Evolutionary conservation across 1,284 basidiomycete genomes (phyloP).

Genomic region (Rhodotorula glutinis): DNA sequence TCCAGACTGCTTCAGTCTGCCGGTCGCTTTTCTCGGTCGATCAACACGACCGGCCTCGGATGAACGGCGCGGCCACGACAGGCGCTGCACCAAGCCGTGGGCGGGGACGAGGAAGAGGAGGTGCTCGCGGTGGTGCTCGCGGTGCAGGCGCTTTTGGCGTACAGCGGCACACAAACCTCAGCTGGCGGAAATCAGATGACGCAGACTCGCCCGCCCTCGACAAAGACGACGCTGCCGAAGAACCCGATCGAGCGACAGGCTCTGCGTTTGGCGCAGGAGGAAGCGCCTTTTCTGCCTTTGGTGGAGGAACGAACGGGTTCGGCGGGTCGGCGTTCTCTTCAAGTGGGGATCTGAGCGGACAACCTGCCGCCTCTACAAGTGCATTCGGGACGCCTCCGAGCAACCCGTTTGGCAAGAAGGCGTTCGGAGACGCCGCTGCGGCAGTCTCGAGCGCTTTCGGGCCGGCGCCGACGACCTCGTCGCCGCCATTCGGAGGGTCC

Average conservation of each 20-base stretch:
- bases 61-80: no score
- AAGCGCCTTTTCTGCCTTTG: constrained; percentile 19
- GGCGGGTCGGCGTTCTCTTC: neutral
- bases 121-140: neutral
- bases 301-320: neutral
- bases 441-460: neutral
- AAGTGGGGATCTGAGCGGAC: neutral
- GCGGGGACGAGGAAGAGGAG: neutral
- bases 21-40: neutral
- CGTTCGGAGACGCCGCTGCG: neutral
- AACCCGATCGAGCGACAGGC: neutral
- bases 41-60: neutral
- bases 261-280: neutral
- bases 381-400: neutral
- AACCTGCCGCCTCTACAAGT: neutral
- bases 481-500: neutral
- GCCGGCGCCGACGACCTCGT: neutral
- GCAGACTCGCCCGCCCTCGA: neutral
- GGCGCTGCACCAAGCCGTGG: neutral
- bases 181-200: constrained; percentile 13
- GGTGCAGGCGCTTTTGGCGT: constrained; percentile 5
- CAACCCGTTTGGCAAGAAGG: neutral
- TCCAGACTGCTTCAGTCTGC: no score
- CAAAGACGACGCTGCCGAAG: neutral
- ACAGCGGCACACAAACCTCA: constrained; percentile 9